Evolutionary conservation across 225 moss, liverwort and hornwort species (phyloP).

Genomic region (Takakia lepidozioides): DNA sequence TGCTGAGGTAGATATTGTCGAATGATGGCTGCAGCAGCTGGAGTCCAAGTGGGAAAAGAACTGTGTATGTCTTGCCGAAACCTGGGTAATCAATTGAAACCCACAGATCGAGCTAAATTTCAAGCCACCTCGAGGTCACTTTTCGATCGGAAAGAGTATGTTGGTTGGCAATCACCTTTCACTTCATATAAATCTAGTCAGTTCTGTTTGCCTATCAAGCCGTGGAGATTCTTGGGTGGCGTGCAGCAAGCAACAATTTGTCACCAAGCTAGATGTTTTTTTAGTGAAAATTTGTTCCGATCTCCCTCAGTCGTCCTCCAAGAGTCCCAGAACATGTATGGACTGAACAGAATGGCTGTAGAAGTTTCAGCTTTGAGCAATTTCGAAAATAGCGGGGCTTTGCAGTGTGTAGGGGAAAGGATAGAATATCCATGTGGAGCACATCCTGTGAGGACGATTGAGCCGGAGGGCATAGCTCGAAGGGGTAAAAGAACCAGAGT

Average conservation of each 20-base stretch:
- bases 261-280: too few relatives aligned
- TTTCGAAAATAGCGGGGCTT: too few relatives aligned
- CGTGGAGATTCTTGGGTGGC: background rate
- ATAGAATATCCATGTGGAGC: too few relatives aligned
- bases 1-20: too few relatives aligned
- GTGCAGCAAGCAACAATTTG: background rate
- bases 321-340: too few relatives aligned
- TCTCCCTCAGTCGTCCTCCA: too few relatives aligned
- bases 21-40: constrained; percentile 1
- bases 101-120: background rate
- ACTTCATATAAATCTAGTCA: background rate
- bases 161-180: background rate
- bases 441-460: too few relatives aligned
- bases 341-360: too few relatives aligned
- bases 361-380: too few relatives aligned
- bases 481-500: background rate
- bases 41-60: background rate
- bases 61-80: background rate
- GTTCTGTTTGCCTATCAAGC: background rate
- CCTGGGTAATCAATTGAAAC: background rate
- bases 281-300: too few relatives aligned
- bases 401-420: too few relatives aligned
- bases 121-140: background rate
- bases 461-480: too few relatives aligned
- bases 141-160: background rate